Percentiles rank a stretch among this genome's conserved stretches.
Conservation (phyloP, 148 eudicot genomes). For the Fallopia convolvulus region DNA sequence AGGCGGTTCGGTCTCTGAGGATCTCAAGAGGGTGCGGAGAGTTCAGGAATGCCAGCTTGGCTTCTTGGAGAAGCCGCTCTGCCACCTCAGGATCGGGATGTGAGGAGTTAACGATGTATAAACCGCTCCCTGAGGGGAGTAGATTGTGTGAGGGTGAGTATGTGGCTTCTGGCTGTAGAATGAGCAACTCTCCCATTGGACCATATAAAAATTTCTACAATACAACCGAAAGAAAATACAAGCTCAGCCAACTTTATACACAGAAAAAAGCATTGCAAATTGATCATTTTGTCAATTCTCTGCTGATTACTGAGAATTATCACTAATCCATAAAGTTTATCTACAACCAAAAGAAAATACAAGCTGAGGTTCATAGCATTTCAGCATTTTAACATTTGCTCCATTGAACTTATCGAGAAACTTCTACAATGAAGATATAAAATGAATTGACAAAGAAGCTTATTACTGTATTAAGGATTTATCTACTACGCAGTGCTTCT, state of each 20-base stretch:
- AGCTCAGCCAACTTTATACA: no score
- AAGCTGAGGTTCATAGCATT: no score
- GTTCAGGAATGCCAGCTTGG: conserved; percentile 55
- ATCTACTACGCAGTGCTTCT: not conserved
- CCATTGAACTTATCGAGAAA: not conserved
- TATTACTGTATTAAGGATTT: not conserved
- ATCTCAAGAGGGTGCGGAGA: conserved; percentile 91
- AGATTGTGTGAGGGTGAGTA: conserved; percentile 76
- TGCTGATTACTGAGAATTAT: no score
- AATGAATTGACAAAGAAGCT: not conserved
- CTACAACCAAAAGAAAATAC: no score
- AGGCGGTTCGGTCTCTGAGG: conserved; percentile 83
- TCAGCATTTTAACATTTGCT: not conserved
- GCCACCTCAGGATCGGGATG: conserved; percentile 28
- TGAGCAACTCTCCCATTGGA: conserved; percentile 89
- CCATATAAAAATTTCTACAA: conserved; percentile 43
- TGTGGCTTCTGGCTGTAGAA: conserved; percentile 80
- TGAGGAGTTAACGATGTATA: conserved; percentile 46
- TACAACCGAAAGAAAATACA: conserved; percentile 22
- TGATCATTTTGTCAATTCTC: no score
- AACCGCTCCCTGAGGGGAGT: conserved; percentile 78
- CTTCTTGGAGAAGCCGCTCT: conserved; percentile 57
- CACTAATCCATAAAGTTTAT: no score
- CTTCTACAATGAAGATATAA: not conserved
- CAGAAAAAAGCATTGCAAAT: no score